Conservation (phyloP, 192 early-diverging fungal species). For the Coemansia sp. region DNA sequence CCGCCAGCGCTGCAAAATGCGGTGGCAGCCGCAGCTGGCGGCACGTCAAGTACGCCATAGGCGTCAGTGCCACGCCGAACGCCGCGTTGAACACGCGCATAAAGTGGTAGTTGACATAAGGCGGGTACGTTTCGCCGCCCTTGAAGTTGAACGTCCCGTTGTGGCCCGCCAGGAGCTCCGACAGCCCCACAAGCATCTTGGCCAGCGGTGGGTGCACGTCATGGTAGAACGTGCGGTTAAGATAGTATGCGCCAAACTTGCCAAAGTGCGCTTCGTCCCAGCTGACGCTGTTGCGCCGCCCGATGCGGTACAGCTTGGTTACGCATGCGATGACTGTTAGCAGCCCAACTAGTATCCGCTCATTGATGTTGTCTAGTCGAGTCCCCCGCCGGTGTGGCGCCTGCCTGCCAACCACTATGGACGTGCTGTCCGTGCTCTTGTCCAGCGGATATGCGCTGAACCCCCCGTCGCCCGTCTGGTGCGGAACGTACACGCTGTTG, state of each 20-base stretch:
- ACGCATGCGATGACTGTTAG: constrained; percentile 39
- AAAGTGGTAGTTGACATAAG: constrained; percentile 73
- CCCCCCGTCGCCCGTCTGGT: constrained; percentile 11
- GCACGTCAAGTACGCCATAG: constrained; percentile 86
- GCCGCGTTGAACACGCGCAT: constrained; percentile 90
- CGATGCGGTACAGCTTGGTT: constrained; percentile 47
- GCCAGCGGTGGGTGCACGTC: constrained; percentile 98
- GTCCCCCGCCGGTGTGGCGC: neutral
- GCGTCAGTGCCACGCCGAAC: constrained; percentile 89
- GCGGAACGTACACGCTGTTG: constrained; percentile 36
- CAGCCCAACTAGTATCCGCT: constrained; percentile 34
- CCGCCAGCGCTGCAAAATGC: constrained; percentile 67
- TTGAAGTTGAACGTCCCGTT: constrained; percentile 86
- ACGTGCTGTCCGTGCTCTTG: constrained; percentile 7
- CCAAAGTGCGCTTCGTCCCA: constrained; percentile 73
- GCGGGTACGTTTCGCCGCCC: constrained; percentile 76
- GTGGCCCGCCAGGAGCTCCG: constrained; percentile 79
- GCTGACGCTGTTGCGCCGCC: constrained; percentile 52
- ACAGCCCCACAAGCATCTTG: constrained; percentile 90
- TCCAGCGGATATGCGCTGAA: constrained; percentile 45
- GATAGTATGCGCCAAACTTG: constrained; percentile 90
- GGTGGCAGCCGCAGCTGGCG: constrained; percentile 70
- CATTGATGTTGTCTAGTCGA: constrained; percentile 16
- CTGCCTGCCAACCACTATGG: neutral
- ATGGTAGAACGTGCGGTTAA: constrained; percentile 92